A percentile compares a stretch with the other conserved stretches of the same genome.
Conservation (phyloP, 1,284 basidiomycete species). For the Ceratobasidium sp. region DNA sequence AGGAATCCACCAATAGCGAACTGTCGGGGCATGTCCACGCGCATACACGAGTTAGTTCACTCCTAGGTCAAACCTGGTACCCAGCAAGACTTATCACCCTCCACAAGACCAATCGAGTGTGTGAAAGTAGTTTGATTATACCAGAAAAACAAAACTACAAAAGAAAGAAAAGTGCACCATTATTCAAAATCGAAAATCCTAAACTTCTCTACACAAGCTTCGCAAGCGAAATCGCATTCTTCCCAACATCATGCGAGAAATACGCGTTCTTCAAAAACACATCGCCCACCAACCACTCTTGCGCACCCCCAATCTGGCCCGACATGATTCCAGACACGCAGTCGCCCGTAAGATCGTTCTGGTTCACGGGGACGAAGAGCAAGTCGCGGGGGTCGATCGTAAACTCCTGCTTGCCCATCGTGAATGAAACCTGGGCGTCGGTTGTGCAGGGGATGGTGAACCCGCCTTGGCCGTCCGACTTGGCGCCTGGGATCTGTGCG, state of each 20-base stretch:
- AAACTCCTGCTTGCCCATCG: constrained; percentile 72
- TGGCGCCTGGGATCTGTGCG: constrained; percentile 69
- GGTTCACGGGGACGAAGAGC: constrained; percentile 71
- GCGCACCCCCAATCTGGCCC: constrained; percentile 67
- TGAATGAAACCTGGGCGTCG: constrained; percentile 69
- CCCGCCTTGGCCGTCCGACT: constrained; percentile 68
- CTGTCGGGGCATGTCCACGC: too few species aligned
- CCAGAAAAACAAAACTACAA: constrained; percentile 36
- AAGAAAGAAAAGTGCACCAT: background rate
- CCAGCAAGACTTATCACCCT: too few species aligned
- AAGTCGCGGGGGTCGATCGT: constrained; percentile 76
- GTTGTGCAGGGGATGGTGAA: constrained; percentile 85
- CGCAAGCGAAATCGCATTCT: constrained; percentile 77
- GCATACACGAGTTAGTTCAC: too few species aligned
- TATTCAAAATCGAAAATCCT: background rate
- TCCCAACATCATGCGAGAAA: constrained; percentile 74
- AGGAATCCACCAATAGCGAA: too few species aligned
- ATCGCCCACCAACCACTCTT: constrained; percentile 78
- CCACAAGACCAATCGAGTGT: too few species aligned
- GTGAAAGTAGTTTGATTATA: constrained; percentile 13
- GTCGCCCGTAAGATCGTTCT: constrained; percentile 68
- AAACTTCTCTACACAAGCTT: constrained; percentile 56
- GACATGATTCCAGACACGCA: constrained; percentile 80
- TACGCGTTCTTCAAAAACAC: constrained; percentile 84
- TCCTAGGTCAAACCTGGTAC: too few species aligned